phyloP scores from a whole-genome alignment of 116 monocot species.

The Zostera marina region DNA sequence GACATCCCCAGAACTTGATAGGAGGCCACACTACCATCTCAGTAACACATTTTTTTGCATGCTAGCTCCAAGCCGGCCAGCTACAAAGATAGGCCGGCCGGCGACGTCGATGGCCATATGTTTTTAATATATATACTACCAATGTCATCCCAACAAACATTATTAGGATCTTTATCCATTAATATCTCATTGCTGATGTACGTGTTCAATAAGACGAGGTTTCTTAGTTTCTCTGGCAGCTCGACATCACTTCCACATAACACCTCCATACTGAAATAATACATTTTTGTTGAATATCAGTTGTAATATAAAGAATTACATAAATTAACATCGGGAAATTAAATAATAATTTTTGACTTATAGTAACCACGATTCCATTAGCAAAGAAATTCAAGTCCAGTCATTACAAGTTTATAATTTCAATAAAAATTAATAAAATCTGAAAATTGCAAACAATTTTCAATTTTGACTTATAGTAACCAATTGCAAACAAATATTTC shows the following conservation, averaged over 20 bases:
- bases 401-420: no score
- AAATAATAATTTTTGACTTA: background rate
- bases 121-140: conserved; percentile 20
- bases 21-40: conserved; percentile 99
- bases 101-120: background rate
- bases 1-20: conserved; percentile 90
- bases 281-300: no score
- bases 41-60: conserved; percentile 96
- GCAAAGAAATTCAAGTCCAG: no score
- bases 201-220: conserved; percentile 95
- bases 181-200: conserved; percentile 98
- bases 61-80: conserved; percentile 99
- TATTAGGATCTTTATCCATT: conserved; percentile 96
- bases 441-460: background rate
- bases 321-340: background rate
- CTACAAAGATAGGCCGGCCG: conserved; percentile 14
- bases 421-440: background rate
- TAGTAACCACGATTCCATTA: no score
- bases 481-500: no score
- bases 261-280: conserved; percentile 57
- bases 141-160: conserved; percentile 94
- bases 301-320: background rate
- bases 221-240: conserved; percentile 90
- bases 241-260: conserved; percentile 89
- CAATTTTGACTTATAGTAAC: no score